Percentiles rank a stretch among this genome's conserved stretches.
These are phyloP conservation scores for Acorus calamus DNA, from an alignment of 106 monocot species.

Conservation along the genomic window DNA sequence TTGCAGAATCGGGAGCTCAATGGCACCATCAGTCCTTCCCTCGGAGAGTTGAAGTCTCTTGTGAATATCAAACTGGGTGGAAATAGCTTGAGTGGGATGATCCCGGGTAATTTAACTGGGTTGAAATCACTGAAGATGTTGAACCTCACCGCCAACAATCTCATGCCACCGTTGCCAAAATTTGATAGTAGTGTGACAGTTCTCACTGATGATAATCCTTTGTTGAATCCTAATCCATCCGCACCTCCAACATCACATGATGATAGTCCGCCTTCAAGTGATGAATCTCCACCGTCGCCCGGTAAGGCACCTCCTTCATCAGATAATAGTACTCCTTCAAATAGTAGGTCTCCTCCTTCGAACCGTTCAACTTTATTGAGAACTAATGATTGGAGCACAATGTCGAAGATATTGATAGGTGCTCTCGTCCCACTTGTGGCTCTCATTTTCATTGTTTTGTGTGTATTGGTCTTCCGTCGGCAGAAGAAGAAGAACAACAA, in stretches of 20 bases:
- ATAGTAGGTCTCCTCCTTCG: too few species aligned
- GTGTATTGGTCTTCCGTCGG: conserved; percentile 6
- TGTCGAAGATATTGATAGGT: conserved; percentile 11
- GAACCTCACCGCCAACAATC: conserved; percentile 55
- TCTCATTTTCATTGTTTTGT: conserved; percentile 4
- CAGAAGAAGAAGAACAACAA: conserved; percentile 8
- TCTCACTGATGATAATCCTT: conserved; percentile 33
- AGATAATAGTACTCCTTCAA: too few species aligned
- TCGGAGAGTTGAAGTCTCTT: conserved; percentile 38
- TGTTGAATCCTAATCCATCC: conserved; percentile 16
- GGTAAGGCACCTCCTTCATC: background rate
- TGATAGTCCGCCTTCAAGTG: background rate
- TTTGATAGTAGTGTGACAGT: conserved; percentile 38
- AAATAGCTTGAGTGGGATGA: conserved; percentile 53
- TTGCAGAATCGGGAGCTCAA: conserved; percentile 30
- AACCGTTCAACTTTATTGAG: too few species aligned
- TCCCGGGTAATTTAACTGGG: conserved; percentile 38
- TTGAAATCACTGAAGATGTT: conserved; percentile 37
- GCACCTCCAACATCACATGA: background rate
- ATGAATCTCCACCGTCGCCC: background rate
- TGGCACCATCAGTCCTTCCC: conserved; percentile 56
- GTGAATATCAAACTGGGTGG: conserved; percentile 30
- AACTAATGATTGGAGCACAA: too few species aligned
- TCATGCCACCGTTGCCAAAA: conserved; percentile 52
- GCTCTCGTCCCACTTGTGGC: conserved; percentile 9